Percentiles rank a stretch among this genome's conserved stretches.
phyloP scores from a whole-genome alignment of 2,329 filamentous ascomycete genomes.

The Ascochyta viciae-villosae region DNA sequence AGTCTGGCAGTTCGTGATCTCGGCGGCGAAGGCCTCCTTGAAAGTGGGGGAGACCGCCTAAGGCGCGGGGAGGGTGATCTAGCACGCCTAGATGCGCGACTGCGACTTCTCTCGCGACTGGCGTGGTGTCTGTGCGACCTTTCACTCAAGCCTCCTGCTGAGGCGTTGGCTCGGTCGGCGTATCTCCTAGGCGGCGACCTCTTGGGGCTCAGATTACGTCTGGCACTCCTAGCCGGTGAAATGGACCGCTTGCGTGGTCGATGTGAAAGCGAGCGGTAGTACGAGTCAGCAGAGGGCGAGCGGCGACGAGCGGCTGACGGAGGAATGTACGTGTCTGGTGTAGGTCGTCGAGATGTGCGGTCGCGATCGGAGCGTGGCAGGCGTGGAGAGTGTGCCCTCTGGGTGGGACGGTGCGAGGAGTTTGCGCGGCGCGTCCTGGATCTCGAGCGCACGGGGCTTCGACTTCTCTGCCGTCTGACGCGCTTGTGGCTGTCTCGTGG shows the following conservation, averaged over 20 bases:
- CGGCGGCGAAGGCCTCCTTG: conserved; percentile 35
- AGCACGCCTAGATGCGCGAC: conserved; percentile 32
- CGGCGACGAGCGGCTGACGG: conserved; percentile 44
- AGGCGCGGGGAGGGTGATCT: conserved; percentile 44
- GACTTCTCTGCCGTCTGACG: conserved; percentile 44
- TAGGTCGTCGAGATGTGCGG: conserved; percentile 40
- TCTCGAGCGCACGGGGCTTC: conserved; percentile 44
- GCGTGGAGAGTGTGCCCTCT: conserved; percentile 44
- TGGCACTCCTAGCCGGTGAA: conserved; percentile 40
- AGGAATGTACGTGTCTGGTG: conserved; percentile 48
- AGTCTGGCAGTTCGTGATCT: conserved; percentile 25
- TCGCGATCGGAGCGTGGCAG: conserved; percentile 42
- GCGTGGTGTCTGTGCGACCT: conserved; percentile 25
- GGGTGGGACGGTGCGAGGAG: conserved; percentile 35
- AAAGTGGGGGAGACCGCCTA: conserved; percentile 36
- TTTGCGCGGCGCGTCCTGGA: conserved; percentile 44
- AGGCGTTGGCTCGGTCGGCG: conserved; percentile 32
- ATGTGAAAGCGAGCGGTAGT: conserved; percentile 42
- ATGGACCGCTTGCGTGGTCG: conserved; percentile 42
- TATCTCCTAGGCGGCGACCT: conserved; percentile 41
- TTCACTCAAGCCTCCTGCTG: conserved; percentile 33
- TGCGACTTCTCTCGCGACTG: conserved; percentile 34
- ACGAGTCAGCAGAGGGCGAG: conserved; percentile 52
- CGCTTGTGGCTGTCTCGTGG: conserved; percentile 42
- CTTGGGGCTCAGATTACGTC: conserved; percentile 38